Base-by-base conservation (phyloP, 768 basidiomycete genomes). In the Psilocybe azurescens region DNA sequence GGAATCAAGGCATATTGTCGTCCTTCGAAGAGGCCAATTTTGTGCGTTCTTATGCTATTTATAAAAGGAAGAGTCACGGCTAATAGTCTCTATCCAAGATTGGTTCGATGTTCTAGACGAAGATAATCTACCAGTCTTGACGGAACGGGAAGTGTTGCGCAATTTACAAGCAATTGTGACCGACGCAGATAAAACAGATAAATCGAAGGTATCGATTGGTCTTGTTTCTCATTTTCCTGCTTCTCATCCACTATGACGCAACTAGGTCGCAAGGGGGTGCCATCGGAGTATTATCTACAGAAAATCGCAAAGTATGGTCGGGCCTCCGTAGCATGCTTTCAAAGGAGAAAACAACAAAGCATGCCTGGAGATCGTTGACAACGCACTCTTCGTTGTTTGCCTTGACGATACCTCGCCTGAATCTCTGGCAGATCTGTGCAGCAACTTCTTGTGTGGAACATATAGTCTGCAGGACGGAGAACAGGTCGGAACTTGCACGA, bases 101-200 rank as follows among this genome's bases (percentile, higher is more conserved):
- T 98, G 95, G 93, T 98, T 98, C 71, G 94, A 97, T 69, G 92
- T 89, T 16, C 83, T 99, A 2, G 95, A 98, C 69, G 85, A 88
- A 11, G 82, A 91, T 39, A 89, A 94, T 70, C 83, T 88, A 13
- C 96, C 95, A 0, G 74, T 95, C 5, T 77, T 97, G 48, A 95
- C 90, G 0, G 96, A 98, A 73, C 86, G 93, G 48, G 94, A 98
- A 74, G 87, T 98, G 32, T 79, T 94, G 5, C 86, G 88, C 46
- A 97, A 95, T 73, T 83, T 99, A 7, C 88, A 95, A 69, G 95
- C 94, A 2, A 97, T 99, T 72, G 79, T 95, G 28, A 75, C 79
- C 10, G 97, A 99, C 71, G 95, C 96, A 0, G 94, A 95, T 74
- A 87, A 89, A 74, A 89, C 87, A 0, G 89, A 91, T 18, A 79